Evolutionary conservation across 73 alveolate genomes (phyloP).

Genomic region (Blepharisma stoltei): DNA sequence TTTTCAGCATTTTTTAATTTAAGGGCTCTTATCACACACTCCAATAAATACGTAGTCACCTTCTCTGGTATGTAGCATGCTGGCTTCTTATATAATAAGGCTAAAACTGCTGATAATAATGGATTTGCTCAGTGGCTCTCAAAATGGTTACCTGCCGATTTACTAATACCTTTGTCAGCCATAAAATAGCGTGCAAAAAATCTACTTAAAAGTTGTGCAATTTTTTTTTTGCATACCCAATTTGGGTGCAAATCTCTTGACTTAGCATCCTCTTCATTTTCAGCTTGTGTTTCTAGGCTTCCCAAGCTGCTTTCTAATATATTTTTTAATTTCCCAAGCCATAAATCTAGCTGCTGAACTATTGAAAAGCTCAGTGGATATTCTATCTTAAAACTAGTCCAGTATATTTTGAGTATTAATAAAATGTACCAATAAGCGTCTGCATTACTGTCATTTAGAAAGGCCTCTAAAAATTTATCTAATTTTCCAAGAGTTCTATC

Average conservation of each 20-base stretch:
- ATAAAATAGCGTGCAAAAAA: not conserved
- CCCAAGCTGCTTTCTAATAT: too few relatives aligned
- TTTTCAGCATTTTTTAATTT: not conserved
- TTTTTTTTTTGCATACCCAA: not conserved
- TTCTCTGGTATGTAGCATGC: not conserved
- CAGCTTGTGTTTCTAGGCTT: too few relatives aligned
- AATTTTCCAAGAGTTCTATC: constrained; percentile 35
- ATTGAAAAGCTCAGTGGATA: too few relatives aligned
- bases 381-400: too few relatives aligned
- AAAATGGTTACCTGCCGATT: not conserved
- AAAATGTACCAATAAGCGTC: constrained; percentile 31
- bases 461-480: constrained; percentile 31
- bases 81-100: not conserved
- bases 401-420: not conserved
- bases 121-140: not conserved
- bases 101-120: not conserved
- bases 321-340: too few relatives aligned
- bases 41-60: not conserved
- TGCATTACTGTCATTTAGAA: constrained; percentile 28
- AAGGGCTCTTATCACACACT: not conserved
- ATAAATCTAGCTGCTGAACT: too few relatives aligned
- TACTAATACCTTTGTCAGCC: not conserved
- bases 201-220: not conserved
- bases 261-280: too few relatives aligned
- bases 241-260: not conserved